Conservation (phyloP, 768 basidiomycete species). For the Rickenella mellea region DNA sequence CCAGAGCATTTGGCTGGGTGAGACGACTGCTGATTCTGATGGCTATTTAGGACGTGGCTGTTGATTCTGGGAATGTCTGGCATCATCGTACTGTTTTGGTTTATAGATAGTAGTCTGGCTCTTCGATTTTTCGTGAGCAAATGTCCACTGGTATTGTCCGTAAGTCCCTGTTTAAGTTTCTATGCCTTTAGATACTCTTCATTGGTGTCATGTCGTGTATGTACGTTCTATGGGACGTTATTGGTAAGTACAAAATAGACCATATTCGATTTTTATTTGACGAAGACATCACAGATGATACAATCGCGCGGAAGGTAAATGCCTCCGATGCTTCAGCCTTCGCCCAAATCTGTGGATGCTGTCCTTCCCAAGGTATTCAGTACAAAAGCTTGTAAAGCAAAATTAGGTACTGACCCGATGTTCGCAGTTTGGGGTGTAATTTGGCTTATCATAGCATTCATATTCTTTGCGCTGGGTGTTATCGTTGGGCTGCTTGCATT, state of each 20-base stretch:
- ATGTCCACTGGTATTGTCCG: too few species aligned
- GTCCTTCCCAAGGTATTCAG: conserved; percentile 60
- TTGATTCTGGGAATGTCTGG: conserved; percentile 75
- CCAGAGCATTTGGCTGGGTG: not conserved
- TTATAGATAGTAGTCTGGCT: conserved; percentile 63
- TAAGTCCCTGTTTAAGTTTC: too few species aligned
- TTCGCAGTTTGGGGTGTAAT: conserved; percentile 79
- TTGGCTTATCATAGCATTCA: conserved; percentile 69
- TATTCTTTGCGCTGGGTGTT: conserved; percentile 68
- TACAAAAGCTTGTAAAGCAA: not conserved
- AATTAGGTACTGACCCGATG: not conserved
- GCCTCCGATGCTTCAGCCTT: conserved; percentile 83
- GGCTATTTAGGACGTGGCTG: conserved; percentile 65
- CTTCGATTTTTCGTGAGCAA: conserved; percentile 77
- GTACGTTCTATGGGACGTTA: conserved; percentile 83
- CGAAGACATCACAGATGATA: conserved; percentile 49
- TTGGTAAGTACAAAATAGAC: conserved; percentile 37
- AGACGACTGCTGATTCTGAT: conserved; percentile 5
- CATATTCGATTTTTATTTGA: not conserved
- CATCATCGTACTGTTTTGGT: conserved; percentile 77
- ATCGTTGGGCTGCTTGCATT: conserved; percentile 73
- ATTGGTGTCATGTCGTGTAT: conserved; percentile 83
- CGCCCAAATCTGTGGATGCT: conserved; percentile 78
- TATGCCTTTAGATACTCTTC: too few species aligned
- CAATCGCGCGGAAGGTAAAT: conserved; percentile 75